Conservation (phyloP, 768 basidiomycete genomes). For the Termitomyces sp. region DNA sequence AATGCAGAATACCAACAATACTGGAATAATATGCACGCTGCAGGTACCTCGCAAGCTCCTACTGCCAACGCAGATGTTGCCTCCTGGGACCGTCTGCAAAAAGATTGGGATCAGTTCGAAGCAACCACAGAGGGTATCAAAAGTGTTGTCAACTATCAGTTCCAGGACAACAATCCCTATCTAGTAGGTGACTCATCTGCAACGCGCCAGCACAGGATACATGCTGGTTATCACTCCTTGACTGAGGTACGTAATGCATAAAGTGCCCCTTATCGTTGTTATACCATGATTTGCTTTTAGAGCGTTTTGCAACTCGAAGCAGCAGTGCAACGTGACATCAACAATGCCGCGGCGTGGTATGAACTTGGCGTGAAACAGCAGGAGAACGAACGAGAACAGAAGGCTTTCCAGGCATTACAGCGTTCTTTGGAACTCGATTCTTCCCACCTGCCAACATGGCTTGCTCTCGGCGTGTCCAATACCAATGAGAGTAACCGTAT, state of each 20-base stretch:
- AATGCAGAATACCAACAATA: slow-evolving; percentile 66
- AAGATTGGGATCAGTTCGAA: slow-evolving; percentile 81
- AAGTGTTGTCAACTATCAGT: slow-evolving; percentile 58
- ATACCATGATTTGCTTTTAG: slow-evolving; percentile 37
- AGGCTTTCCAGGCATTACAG: slow-evolving; percentile 82
- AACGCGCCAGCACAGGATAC: slow-evolving; percentile 46
- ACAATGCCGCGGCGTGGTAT: slow-evolving; percentile 77
- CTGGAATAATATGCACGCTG: slow-evolving; percentile 31
- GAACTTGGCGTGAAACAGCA: slow-evolving; percentile 95
- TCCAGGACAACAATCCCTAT: slow-evolving; percentile 80
- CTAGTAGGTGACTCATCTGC: slow-evolving; percentile 55
- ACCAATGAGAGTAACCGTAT: slow-evolving; percentile 83
- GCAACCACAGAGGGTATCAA: slow-evolving; percentile 66
- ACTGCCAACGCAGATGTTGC: slow-evolving; percentile 24
- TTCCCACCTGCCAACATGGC: slow-evolving; percentile 73
- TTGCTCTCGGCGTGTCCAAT: slow-evolving; percentile 86
- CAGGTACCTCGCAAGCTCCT: slow-evolving; percentile 13
- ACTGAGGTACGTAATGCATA: slow-evolving; percentile 36
- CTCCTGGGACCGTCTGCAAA: slow-evolving; percentile 67
- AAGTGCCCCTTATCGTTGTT: slow-evolving; percentile 7
- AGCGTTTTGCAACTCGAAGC: slow-evolving; percentile 89
- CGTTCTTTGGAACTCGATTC: slow-evolving; percentile 83
- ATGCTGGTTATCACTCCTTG: slow-evolving; percentile 30
- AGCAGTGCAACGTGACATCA: slow-evolving; percentile 73
- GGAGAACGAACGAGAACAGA: slow-evolving; percentile 92